These are phyloP conservation scores for Podaxis sp. DNA, from an alignment of 768 basidiomycete genomes.

Conservation along the genomic window DNA sequence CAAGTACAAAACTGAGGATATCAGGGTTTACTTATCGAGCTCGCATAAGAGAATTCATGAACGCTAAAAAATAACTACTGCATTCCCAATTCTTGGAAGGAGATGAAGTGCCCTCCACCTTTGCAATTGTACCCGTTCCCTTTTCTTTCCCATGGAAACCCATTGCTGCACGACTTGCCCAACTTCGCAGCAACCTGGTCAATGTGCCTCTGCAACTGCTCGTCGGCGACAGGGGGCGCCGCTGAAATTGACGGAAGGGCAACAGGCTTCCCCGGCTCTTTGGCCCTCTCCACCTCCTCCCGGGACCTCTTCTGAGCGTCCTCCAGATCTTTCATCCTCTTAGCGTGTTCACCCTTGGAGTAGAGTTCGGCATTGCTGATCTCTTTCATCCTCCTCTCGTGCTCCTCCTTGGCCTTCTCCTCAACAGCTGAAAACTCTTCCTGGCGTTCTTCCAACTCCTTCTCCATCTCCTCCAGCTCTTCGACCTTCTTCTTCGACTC, in stretches of 20 bases:
- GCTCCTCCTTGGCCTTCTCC: background rate
- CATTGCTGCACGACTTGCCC: constrained; percentile 4
- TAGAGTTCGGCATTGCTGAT: background rate
- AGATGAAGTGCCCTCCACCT: constrained; percentile 7
- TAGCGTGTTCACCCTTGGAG: background rate
- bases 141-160: constrained; percentile 9
- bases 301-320: background rate
- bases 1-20: too few species aligned
- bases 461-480: background rate
- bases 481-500: background rate
- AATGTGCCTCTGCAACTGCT: constrained; percentile 9
- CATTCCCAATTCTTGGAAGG: constrained; percentile 14
- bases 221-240: constrained; percentile 3
- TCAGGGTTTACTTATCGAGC: too few species aligned
- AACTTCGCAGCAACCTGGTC: background rate
- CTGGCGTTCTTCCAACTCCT: background rate
- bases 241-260: background rate
- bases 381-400: background rate
- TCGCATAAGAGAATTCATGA: too few species aligned
- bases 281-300: background rate
- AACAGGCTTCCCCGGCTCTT: too few species aligned
- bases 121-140: constrained; percentile 12
- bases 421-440: constrained; percentile 1
- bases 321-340: background rate
- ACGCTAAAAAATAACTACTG: constrained; percentile 1